These are phyloP conservation scores for Blastomyces emzantsi DNA, from an alignment of 2,329 filamentous ascomycete genomes.

Conservation along the genomic window DNA sequence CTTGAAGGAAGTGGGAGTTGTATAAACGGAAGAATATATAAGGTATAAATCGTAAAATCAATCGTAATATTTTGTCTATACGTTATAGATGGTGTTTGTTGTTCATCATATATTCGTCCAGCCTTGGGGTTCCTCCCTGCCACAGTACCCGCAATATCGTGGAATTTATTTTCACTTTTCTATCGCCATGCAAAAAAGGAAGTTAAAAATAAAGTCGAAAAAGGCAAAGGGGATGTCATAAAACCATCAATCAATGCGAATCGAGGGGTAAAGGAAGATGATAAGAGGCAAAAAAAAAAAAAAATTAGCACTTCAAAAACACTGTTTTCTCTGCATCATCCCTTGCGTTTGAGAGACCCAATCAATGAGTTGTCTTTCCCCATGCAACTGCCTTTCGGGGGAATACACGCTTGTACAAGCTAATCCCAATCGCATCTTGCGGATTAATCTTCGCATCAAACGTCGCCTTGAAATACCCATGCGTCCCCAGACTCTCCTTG, in stretches of 20 bases:
- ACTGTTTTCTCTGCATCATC: neutral
- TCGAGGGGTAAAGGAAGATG: neutral
- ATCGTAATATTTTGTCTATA: neutral
- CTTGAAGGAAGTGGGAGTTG: neutral
- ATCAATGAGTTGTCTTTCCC: conserved; percentile 23
- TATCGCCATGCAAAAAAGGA: neutral
- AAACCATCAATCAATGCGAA: neutral
- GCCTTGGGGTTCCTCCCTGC: neutral
- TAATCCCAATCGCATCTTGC: conserved; percentile 86
- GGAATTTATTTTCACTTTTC: neutral
- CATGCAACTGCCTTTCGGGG: conserved; percentile 56
- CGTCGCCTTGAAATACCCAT: conserved; percentile 99
- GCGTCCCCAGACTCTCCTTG: conserved; percentile 89
- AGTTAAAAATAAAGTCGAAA: neutral
- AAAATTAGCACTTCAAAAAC: neutral
- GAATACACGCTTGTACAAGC: conserved; percentile 77
- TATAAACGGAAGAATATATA: neutral
- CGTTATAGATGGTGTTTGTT: neutral
- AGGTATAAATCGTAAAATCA: neutral
- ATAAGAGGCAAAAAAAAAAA: neutral
- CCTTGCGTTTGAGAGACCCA: neutral
- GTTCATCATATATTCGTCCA: neutral
- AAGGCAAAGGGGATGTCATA: neutral
- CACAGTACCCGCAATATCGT: neutral
- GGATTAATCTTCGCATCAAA: conserved; percentile 96